Percentiles rank a stretch among this genome's conserved stretches.
Conservation (phyloP, 805 yeast genomes). For the Candida endomychidarum region DNA sequence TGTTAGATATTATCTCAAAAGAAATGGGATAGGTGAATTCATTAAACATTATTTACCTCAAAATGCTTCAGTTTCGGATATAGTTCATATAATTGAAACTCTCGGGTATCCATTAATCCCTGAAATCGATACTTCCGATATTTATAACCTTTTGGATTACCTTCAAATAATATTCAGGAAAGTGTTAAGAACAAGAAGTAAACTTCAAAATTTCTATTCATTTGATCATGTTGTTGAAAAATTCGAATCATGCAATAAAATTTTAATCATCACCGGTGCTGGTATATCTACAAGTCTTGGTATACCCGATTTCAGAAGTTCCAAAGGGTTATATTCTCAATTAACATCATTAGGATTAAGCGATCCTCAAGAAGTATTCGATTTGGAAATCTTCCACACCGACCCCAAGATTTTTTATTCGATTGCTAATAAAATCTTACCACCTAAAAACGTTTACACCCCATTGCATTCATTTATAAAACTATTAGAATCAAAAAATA, state of each 20-base stretch:
- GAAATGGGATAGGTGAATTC: constrained; percentile 59
- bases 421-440: constrained; percentile 45
- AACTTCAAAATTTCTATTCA: constrained; percentile 53
- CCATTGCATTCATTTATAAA: constrained; percentile 41
- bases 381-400: constrained; percentile 33
- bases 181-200: constrained; percentile 55
- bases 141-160: constrained; percentile 24
- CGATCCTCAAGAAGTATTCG: constrained; percentile 48
- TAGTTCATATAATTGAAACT: constrained; percentile 54
- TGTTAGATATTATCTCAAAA: constrained; percentile 50
- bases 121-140: constrained; percentile 22
- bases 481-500: constrained; percentile 36
- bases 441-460: constrained; percentile 36
- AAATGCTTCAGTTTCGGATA: constrained; percentile 56
- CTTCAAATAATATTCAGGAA: constrained; percentile 65
- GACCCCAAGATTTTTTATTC: constrained; percentile 43
- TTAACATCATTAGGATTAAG: constrained; percentile 45
- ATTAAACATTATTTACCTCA: constrained; percentile 61
- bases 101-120: constrained; percentile 56
- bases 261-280: constrained; percentile 45
- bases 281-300: constrained; percentile 47
- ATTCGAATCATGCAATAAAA: constrained; percentile 49
- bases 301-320: constrained; percentile 45
- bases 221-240: constrained; percentile 57
- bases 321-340: constrained; percentile 63